A percentile compares a stretch with the other conserved stretches of the same genome.
Conservation (phyloP, 1,139 yeast species). For the Debaryomyces fabryi region DNA sequence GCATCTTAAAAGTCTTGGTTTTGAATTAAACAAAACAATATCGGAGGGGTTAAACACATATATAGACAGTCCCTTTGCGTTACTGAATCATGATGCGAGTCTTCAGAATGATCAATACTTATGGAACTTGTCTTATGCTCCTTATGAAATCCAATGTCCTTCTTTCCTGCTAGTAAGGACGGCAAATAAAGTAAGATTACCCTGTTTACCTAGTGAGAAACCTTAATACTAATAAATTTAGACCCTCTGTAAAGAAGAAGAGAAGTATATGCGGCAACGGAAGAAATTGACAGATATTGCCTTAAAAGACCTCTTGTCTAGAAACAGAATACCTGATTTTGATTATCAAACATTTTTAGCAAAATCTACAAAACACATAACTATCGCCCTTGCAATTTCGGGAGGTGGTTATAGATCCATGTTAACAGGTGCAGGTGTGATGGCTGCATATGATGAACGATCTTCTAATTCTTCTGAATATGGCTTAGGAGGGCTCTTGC, state of each 20-base stretch:
- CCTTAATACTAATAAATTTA: constrained; percentile 13
- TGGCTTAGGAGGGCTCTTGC: constrained; percentile 55
- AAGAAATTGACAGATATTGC: constrained; percentile 32
- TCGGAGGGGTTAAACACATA: not conserved
- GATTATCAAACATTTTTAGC: constrained; percentile 25
- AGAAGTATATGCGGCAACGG: constrained; percentile 37
- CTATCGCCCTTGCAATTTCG: constrained; percentile 60
- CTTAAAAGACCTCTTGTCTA: constrained; percentile 34
- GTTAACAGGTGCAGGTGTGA: constrained; percentile 65
- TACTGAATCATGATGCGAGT: not conserved
- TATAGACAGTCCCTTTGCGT: not conserved
- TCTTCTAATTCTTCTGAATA: constrained; percentile 30
- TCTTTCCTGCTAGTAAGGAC: constrained; percentile 34
- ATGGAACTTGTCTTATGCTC: constrained; percentile 35
- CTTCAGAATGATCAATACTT: not conserved
- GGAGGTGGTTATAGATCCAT: constrained; percentile 79
- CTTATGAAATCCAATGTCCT: constrained; percentile 47
- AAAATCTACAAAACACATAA: constrained; percentile 29
- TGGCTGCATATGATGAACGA: constrained; percentile 55
- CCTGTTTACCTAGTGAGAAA: not conserved
- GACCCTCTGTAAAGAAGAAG: constrained; percentile 35
- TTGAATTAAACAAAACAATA: not conserved
- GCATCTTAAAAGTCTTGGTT: not conserved
- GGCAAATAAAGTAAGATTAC: constrained; percentile 36
- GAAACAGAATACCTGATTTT: constrained; percentile 41